Percentiles rank a stretch among this genome's conserved stretches.
These are phyloP conservation scores for Apophysomyces elegans DNA, from an alignment of 371 early-diverging fungal species.

Conservation along the genomic window DNA sequence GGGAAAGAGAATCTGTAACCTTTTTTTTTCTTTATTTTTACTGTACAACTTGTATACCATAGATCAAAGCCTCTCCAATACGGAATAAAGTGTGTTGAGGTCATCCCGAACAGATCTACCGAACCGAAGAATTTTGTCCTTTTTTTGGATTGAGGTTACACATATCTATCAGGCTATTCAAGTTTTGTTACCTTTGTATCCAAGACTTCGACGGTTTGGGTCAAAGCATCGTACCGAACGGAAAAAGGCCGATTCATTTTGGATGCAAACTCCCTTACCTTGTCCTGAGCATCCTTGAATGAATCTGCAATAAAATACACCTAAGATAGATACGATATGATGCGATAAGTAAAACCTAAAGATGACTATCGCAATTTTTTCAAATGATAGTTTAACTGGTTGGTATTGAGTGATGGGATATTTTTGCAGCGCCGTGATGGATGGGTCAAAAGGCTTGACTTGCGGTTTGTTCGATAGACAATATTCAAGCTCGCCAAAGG, in stretches of 20 bases:
- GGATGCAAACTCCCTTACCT: constrained; percentile 87
- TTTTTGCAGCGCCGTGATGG: constrained; percentile 75
- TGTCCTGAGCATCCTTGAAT: constrained; percentile 91
- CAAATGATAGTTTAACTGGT: constrained; percentile 54
- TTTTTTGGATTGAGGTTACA: constrained; percentile 3
- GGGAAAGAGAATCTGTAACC: not conserved
- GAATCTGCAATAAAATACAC: constrained; percentile 94
- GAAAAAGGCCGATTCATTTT: constrained; percentile 84
- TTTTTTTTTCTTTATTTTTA: not conserved
- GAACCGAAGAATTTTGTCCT: constrained; percentile 67
- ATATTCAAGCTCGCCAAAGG: constrained; percentile 96
- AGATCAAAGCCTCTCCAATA: constrained; percentile 51
- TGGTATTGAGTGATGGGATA: constrained; percentile 97
- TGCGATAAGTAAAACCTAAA: not conserved
- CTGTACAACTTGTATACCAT: not conserved
- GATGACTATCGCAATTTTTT: not conserved
- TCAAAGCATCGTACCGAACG: constrained; percentile 90
- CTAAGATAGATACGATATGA: constrained; percentile 7
- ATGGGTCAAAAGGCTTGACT: constrained; percentile 85
- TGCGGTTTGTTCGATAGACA: constrained; percentile 82
- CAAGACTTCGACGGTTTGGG: constrained; percentile 90
- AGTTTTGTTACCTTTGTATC: constrained; percentile 60
- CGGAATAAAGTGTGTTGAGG: constrained; percentile 58
- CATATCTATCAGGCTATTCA: not conserved
- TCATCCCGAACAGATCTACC: constrained; percentile 66